Evolutionary conservation across 176 grass and related monocot species (phyloP).

Genomic region (Chrysopogon serrulatus): DNA sequence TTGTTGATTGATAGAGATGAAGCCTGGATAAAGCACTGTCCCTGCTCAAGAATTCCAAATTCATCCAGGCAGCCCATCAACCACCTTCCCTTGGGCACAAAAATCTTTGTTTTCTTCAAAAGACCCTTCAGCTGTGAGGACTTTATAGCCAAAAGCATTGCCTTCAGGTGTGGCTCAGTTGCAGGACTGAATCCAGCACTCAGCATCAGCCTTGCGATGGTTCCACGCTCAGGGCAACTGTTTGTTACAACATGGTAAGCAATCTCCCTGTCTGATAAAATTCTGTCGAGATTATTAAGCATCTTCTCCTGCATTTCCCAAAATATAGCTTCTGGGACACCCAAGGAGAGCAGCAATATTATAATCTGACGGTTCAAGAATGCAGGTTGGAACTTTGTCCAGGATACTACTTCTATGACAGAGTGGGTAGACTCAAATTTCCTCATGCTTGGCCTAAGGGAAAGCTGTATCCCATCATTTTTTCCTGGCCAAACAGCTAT

Average conservation of each 20-base stretch:
- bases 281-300: conserved; percentile 57
- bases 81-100: conserved; percentile 87
- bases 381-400: conserved; percentile 77
- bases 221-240: conserved; percentile 61
- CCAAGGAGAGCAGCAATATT: conserved; percentile 53
- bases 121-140: conserved; percentile 67
- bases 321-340: conserved; percentile 60
- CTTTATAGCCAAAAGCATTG: conserved; percentile 73
- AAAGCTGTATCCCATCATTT: conserved; percentile 40
- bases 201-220: conserved; percentile 63
- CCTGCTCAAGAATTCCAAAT: conserved; percentile 64
- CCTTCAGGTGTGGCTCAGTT: conserved; percentile 71
- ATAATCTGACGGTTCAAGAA: conserved; percentile 88
- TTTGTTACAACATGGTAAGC: conserved; percentile 67
- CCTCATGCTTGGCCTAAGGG: conserved; percentile 69
- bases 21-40: conserved; percentile 74
- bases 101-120: conserved; percentile 65
- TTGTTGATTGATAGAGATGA: conserved; percentile 51
- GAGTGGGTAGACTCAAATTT: conserved; percentile 77
- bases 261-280: conserved; percentile 41
- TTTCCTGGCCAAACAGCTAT: conserved; percentile 60
- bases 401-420: conserved; percentile 68
- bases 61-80: conserved; percentile 95
- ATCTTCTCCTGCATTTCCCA: conserved; percentile 59
- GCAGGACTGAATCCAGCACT: conserved; percentile 68